A percentile compares a stretch with the other conserved stretches of the same genome.
Conservation (phyloP, 176 grass and related monocot genomes). For the Miscanthus lutarioriparius region DNA sequence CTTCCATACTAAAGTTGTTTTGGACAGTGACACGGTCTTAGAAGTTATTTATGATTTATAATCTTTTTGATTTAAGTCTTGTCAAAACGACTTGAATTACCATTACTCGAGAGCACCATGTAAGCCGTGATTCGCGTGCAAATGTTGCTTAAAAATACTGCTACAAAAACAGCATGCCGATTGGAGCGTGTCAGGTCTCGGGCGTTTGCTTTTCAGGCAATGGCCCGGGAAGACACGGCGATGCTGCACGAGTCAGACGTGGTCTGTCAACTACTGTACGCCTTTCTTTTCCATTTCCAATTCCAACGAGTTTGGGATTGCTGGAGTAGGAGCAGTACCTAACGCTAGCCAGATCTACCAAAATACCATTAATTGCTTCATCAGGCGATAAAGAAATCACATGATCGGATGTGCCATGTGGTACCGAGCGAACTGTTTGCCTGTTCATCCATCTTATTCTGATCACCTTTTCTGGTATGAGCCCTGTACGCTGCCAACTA, state of each 20-base stretch:
- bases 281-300: not conserved
- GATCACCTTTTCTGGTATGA: not conserved
- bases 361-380: not conserved
- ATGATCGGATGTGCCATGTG: not conserved
- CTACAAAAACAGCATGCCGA: not conserved
- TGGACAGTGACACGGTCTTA: no score
- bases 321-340: not conserved
- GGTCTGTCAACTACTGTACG: not conserved
- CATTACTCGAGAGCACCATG: not conserved
- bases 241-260: not conserved
- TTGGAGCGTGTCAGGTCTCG: not conserved
- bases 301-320: not conserved
- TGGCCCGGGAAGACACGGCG: not conserved
- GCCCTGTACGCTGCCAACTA: not conserved
- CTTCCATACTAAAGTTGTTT: no score
- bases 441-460: not conserved
- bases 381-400: constrained; percentile 2
- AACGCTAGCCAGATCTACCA: not conserved
- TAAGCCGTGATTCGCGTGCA: not conserved
- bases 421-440: not conserved
- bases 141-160: not conserved
- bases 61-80: no score
- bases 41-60: no score
- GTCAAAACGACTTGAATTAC: no score
- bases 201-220: not conserved